Evolutionary conservation across 2,329 filamentous ascomycete genomes (phyloP), one percentile per base, ranked within the genome.

Genomic region (Colletotrichum sp.): DNA sequence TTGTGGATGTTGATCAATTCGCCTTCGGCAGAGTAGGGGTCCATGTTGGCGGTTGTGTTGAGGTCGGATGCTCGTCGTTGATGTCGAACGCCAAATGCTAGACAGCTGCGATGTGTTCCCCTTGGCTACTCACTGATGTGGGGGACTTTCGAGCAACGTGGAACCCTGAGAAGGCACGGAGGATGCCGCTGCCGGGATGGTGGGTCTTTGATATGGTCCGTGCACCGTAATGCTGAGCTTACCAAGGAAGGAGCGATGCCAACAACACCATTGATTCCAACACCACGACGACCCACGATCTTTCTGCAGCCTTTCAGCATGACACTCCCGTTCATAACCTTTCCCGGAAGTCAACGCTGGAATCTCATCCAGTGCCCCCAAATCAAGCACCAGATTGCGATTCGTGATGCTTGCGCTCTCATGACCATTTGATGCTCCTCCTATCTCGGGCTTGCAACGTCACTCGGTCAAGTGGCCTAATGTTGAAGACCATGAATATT

Each of bases 1-100:
- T 91, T 93, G 87, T 93, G 92, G 79, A 94, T 90, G 86, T 93
- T 94, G 84, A 94, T 90, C 80, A 94, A 87, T 87, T 94, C 93
- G 86, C 92, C 92, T 85, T 94, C 92, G 78, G 92, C 89, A 64
- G 92, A 93, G 84, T 93, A 94, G 79, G 92, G 92, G 84, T 94
- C 92, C 92, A 94, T 94, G 49, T 79, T 85, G 83, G 81, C 78
- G 79, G 77, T 80, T 77, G 55, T 44, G 73, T 62, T 21, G 39
- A 65, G 24, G 44, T 52, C 44, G 44, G n/a, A 52, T 68, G 39
- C 9, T 69, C 28, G 75, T 77, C 76, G 77, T 77, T 77, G 73
- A 70, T 67, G 73, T 30, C 39, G 68, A 24, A 52, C 39, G 59
- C 26, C 32, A 28, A 59, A 52, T 70, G 59, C 86, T 85, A 21